Percentiles rank a stretch among this genome's conserved stretches.
Conservation (phyloP, 2,329 filamentous ascomycete genomes). For the Trichoderma cornu-damae region DNA sequence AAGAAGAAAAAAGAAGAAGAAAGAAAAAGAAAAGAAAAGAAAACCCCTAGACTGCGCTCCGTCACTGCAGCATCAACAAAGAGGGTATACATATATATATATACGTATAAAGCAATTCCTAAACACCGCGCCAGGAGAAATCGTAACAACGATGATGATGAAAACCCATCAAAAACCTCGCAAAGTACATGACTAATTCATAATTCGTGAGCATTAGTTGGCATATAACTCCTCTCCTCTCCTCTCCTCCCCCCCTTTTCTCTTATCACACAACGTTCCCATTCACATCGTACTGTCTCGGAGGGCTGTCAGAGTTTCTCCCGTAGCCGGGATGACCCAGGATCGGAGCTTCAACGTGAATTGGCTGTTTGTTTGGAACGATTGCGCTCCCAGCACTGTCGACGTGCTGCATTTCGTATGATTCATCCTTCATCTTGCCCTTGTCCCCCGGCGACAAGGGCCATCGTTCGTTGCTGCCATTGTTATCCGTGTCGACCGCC, state of each 20-base stretch:
- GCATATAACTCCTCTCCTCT: neutral
- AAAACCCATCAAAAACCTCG: neutral
- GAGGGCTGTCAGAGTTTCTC: conserved; percentile 29
- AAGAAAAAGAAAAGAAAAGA: no score
- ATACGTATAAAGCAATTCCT: conserved; percentile 13
- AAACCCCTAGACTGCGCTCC: neutral
- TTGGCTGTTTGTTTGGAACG: conserved; percentile 20
- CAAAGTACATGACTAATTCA: neutral
- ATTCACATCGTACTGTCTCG: conserved; percentile 21
- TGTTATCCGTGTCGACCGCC: conserved; percentile 5
- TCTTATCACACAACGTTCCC: conserved; percentile 3
- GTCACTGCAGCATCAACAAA: neutral
- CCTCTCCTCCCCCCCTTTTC: no score
- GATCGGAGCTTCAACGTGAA: conserved; percentile 35
- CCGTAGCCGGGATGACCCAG: conserved; percentile 46
- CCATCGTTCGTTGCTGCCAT: conserved; percentile 21
- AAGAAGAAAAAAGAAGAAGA: no score
- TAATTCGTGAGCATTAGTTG: conserved; percentile 2
- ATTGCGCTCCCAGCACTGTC: conserved; percentile 26
- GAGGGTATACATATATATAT: no score
- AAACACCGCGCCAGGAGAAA: conserved; percentile 8
- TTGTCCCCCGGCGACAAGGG: conserved; percentile 32
- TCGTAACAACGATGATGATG: neutral
- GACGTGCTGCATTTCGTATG: conserved; percentile 34
- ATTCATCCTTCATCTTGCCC: conserved; percentile 39